A percentile compares a stretch with the other conserved stretches of the same genome.
phyloP scores from a whole-genome alignment of 495 filamentous ascomycete genomes.

The Paragyromitra xinjiangensis region DNA sequence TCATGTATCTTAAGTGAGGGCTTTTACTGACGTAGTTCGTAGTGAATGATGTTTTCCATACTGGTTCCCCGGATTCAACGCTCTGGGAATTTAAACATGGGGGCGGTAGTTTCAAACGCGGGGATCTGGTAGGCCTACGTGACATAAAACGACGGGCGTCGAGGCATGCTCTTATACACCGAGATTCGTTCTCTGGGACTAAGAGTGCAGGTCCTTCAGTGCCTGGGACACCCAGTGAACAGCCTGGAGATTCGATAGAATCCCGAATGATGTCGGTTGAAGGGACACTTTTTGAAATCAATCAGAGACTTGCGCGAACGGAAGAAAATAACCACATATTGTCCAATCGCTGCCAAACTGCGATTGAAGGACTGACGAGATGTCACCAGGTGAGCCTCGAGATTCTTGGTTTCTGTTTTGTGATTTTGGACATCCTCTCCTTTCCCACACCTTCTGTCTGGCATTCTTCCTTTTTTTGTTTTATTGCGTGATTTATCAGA shows the following conservation, averaged over 20 bases:
- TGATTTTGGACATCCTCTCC: slow-evolving; percentile 23
- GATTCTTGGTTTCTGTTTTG: slow-evolving; percentile 9
- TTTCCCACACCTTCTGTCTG: slow-evolving; percentile 8
- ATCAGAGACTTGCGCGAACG: slow-evolving; percentile 74
- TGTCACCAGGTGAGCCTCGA: slow-evolving; percentile 70
- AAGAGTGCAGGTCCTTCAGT: slow-evolving; percentile 77
- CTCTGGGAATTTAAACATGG: slow-evolving; percentile 99
- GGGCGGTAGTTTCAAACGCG: slow-evolving; percentile 95
- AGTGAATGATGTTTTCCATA: slow-evolving; percentile 99
- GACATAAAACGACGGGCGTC: slow-evolving; percentile 99
- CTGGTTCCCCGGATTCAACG: slow-evolving; percentile 91
- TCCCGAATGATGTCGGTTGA: slow-evolving; percentile 79
- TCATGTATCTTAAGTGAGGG: slow-evolving; percentile 5
- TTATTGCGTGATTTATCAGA: slow-evolving; percentile 19
- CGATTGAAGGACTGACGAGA: slow-evolving; percentile 81
- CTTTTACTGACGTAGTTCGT: slow-evolving; percentile 29
- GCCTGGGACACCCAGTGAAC: slow-evolving; percentile 83
- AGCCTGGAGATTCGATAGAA: slow-evolving; percentile 73
- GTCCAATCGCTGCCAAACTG: slow-evolving; percentile 79
- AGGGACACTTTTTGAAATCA: slow-evolving; percentile 82
- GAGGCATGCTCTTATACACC: slow-evolving; percentile 90
- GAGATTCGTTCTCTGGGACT: slow-evolving; percentile 82
- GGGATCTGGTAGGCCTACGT: slow-evolving; percentile 86
- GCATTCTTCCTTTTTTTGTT: slow-evolving; percentile 22
- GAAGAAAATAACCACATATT: slow-evolving; percentile 84